A percentile compares a stretch with the other conserved stretches of the same genome.
phyloP scores from a whole-genome alignment of 148 eudicot genomes.

The Camellia sinensis region DNA sequence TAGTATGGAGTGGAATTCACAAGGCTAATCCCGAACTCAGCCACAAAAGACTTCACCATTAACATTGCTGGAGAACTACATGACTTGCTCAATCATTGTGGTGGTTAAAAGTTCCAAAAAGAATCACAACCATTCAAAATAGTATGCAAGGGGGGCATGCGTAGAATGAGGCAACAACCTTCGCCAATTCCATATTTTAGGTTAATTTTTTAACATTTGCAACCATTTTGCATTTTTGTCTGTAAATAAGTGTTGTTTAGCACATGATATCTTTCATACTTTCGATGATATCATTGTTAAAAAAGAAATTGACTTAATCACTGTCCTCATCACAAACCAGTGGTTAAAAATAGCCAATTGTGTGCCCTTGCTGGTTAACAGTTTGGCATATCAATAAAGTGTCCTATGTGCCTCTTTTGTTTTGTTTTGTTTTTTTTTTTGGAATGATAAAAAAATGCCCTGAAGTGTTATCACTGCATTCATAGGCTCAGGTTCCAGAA shows the following conservation, averaged over 20 bases:
- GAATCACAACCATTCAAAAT: neutral
- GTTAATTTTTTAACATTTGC: neutral
- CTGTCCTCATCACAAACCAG: neutral
- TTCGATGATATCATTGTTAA: slow-evolving; percentile 9
- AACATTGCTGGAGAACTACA: no score
- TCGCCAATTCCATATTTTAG: neutral
- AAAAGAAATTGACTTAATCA: neutral
- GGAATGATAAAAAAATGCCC: no score
- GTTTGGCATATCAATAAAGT: neutral
- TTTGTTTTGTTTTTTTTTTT: no score
- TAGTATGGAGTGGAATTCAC: no score
- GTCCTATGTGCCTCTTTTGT: neutral
- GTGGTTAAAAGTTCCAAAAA: neutral
- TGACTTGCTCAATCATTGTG: neutral
- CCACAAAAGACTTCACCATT: no score
- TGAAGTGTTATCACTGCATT: no score
- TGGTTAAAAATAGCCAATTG: neutral
- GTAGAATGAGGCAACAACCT: neutral
- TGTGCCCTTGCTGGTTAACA: neutral
- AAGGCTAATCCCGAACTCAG: no score
- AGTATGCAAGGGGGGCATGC: neutral
- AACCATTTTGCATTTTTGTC: neutral
- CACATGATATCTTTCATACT: neutral
- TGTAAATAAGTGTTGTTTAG: neutral
- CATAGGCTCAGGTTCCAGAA: no score